Base-by-base conservation (phyloP, 2,329 filamentous ascomycete species). In the Trichoderma hamatum region DNA sequence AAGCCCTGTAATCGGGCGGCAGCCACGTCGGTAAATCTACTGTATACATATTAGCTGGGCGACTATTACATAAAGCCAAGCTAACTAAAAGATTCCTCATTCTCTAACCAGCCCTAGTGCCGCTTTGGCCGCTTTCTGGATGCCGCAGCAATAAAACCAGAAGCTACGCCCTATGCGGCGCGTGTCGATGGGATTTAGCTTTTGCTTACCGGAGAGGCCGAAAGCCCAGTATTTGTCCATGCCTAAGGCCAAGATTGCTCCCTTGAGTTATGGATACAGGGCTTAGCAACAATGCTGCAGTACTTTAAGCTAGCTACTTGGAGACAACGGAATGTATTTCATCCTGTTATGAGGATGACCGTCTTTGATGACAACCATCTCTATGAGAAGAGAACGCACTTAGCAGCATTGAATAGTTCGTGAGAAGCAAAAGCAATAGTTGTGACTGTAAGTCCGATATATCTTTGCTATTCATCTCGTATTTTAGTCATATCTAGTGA, bases 81-180 rank as follows among this genome's bases (percentile, higher is more conserved):
- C 63, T 58, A 58, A 14, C 32, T 30, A n/a, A 49, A 49, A n/a
- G 63, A 66, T 66, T 66, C 52, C 63, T 56, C 24, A 66, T 58
- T n/a, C 52, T 7, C n/a, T 7, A 55, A 1, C 3, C 6, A 21
- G 11, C 9, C 19, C 36, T 7, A 13, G n/a, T 58, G 63, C 63
- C 63, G 63, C 63, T 34, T 34, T 58, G 52, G 63, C 63, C 63
- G 63, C 63, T 58, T 28, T 21, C 3, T 28, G 21, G 13, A 34
- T 11, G 63, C 63, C 63, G 52, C 63, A 36, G 24, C 30, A 39
- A 3, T 36, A 6, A 32, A 36, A 46, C 30, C 19, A 24, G 49
- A 32, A 26, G 21, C n/a, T 3, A 24, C 2, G 39, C 19, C 21
- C 14, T 26, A 7, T 14, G 21, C 21, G 21, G n/a, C n/a, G n/a